A percentile compares a stretch with the other conserved stretches of the same genome.
These are phyloP conservation scores for Pseudohyphozyma bogoriensis DNA, from an alignment of 768 basidiomycete species.

Conservation along the genomic window DNA sequence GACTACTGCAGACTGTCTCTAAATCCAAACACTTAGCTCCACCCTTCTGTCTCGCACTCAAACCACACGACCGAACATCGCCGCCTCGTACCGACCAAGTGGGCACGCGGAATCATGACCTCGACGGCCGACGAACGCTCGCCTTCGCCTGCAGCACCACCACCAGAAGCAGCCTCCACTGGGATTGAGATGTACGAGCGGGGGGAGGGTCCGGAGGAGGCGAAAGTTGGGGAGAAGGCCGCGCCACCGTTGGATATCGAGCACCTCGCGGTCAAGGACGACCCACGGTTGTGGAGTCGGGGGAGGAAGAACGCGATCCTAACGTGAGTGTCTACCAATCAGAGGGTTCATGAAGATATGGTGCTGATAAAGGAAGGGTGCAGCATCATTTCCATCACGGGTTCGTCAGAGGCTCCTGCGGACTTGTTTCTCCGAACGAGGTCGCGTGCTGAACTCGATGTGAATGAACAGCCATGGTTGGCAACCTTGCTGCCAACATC, in stretches of 20 bases:
- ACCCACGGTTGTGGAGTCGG: conserved; percentile 21
- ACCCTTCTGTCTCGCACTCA: too few species aligned
- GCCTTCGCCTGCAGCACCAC: too few species aligned
- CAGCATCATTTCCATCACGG: background rate
- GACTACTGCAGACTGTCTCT: too few species aligned
- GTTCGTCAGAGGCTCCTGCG: background rate
- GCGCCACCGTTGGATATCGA: conserved; percentile 16
- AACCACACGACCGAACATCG: too few species aligned
- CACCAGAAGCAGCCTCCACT: too few species aligned
- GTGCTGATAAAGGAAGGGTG: background rate
- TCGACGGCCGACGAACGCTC: too few species aligned
- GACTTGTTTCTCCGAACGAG: background rate
- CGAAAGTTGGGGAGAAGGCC: background rate
- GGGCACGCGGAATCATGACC: too few species aligned
- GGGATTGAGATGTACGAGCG: background rate
- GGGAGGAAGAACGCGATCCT: conserved; percentile 13
- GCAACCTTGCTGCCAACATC: conserved; percentile 19
- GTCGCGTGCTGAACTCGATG: background rate
- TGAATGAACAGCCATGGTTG: conserved; percentile 16
- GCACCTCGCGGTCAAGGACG: conserved; percentile 24
- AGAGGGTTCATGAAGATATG: background rate
- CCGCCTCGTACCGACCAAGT: too few species aligned
- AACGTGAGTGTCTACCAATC: conserved; percentile 7
- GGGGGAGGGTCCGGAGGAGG: background rate
- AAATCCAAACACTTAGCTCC: too few species aligned